Evolutionary conservation across 768 basidiomycete genomes (phyloP).

Genomic region (Russula sp.): DNA sequence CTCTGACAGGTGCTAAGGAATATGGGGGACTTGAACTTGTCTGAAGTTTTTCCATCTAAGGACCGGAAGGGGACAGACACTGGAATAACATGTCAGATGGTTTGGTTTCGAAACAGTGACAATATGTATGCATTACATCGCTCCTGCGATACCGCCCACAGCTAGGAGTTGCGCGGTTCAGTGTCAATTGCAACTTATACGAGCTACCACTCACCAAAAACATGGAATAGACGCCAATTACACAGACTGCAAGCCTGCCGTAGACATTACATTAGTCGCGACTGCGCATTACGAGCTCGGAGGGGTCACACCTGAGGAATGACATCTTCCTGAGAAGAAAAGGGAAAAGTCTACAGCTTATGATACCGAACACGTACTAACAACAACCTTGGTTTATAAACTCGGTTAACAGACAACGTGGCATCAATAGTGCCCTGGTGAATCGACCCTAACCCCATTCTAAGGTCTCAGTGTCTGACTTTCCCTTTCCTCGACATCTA

Average conservation of each 20-base stretch:
- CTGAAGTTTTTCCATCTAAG: conserved; percentile 49
- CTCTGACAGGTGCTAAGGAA: conserved; percentile 86
- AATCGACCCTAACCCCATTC: conserved; percentile 6
- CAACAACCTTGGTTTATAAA: background rate
- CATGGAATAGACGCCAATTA: conserved; percentile 22
- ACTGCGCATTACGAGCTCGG: background rate
- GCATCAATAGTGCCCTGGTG: background rate
- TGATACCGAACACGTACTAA: background rate
- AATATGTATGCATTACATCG: conserved; percentile 46
- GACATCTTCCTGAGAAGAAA: conserved; percentile 8
- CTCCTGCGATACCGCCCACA: conserved; percentile 94
- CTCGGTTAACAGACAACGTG: conserved; percentile 4
- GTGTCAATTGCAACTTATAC: background rate
- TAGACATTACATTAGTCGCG: background rate
- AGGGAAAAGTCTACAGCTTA: background rate
- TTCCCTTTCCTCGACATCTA: too few relatives aligned
- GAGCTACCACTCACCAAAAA: conserved; percentile 17
- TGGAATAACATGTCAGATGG: conserved; percentile 26
- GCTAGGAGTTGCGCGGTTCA: conserved; percentile 32
- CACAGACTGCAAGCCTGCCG: conserved; percentile 18
- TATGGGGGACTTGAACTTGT: conserved; percentile 79
- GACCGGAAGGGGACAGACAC: conserved; percentile 82
- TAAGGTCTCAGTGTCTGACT: background rate
- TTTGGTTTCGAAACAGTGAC: background rate
- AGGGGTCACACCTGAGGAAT: conserved; percentile 7